Evolutionary conservation across 768 basidiomycete species (phyloP).

Genomic region (Xerocomus spinulosus): DNA sequence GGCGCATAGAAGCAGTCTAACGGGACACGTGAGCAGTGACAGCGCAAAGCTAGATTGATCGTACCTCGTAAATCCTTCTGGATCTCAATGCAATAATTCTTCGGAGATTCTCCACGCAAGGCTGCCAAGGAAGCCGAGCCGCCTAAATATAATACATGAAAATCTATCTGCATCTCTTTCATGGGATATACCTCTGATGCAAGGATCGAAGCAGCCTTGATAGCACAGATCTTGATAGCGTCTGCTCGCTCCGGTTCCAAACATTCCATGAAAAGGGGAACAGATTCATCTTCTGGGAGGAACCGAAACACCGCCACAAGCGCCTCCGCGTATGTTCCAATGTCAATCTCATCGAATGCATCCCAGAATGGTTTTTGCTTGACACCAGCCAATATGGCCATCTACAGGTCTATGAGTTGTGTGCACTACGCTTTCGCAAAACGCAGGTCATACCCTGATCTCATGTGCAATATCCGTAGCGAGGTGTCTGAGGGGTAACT

Average conservation of each 20-base stretch:
- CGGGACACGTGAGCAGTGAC: slow-evolving; percentile 8
- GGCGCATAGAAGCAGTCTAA: slow-evolving; percentile 48
- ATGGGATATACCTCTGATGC: slow-evolving; percentile 52
- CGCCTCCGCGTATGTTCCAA: slow-evolving; percentile 71
- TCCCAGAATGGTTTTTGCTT: slow-evolving; percentile 70
- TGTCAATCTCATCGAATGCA: slow-evolving; percentile 61
- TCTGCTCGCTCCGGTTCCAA: slow-evolving; percentile 76
- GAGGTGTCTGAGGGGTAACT: slow-evolving; percentile 58
- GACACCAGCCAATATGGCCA: slow-evolving; percentile 23
- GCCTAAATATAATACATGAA: slow-evolving; percentile 37
- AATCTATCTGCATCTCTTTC: not conserved
- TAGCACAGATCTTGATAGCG: slow-evolving; percentile 71
- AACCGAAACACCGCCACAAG: slow-evolving; percentile 71
- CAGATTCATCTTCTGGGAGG: slow-evolving; percentile 55
- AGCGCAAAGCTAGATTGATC: slow-evolving; percentile 7
- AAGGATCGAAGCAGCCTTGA: slow-evolving; percentile 69
- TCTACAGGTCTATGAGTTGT: slow-evolving; percentile 12
- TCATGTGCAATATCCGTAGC: slow-evolving; percentile 76
- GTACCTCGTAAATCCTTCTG: slow-evolving; percentile 54
- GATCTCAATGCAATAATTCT: slow-evolving; percentile 44
- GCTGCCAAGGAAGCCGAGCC: slow-evolving; percentile 52
- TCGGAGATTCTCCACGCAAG: slow-evolving; percentile 46
- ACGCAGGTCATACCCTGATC: slow-evolving; percentile 51
- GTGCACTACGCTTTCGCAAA: slow-evolving; percentile 17
- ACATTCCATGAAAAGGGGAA: slow-evolving; percentile 58